A percentile compares a stretch with the other conserved stretches of the same genome.
Evolutionary conservation across 805 yeast species (phyloP).

Genomic region (Tetrapisispora pingtungensis): DNA sequence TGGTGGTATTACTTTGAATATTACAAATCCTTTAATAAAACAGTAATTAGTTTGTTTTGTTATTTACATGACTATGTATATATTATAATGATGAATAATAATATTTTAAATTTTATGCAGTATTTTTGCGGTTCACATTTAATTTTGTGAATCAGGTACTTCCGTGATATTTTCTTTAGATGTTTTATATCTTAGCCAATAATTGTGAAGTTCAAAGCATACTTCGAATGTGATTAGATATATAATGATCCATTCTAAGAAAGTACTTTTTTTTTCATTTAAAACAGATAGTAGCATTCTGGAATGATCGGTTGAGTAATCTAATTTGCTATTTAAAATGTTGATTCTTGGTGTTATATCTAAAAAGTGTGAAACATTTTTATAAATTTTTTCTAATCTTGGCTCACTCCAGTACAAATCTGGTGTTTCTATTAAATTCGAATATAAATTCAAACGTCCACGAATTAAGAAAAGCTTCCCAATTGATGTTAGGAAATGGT

Average conservation of each 20-base stretch:
- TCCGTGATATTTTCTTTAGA: neutral
- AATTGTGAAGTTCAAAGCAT: slow-evolving; percentile 67
- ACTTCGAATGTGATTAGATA: slow-evolving; percentile 78
- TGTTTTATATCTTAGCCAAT: slow-evolving; percentile 27
- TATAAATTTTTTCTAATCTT: slow-evolving; percentile 64
- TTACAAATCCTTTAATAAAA: slow-evolving; percentile 6
- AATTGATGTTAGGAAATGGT: slow-evolving; percentile 56
- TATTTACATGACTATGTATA: neutral
- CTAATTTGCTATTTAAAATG: slow-evolving; percentile 74
- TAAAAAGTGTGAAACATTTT: slow-evolving; percentile 55
- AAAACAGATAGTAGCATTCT: slow-evolving; percentile 64
- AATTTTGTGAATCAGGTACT: neutral
- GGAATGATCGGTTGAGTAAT: slow-evolving; percentile 84
- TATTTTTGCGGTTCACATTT: neutral
- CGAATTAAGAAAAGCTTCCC: slow-evolving; percentile 68
- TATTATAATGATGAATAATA: neutral
- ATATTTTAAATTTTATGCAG: too few species aligned
- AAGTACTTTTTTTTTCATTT: slow-evolving; percentile 63
- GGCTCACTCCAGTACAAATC: slow-evolving; percentile 93
- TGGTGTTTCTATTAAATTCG: slow-evolving; percentile 85
- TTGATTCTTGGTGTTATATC: slow-evolving; percentile 72
- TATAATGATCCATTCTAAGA: slow-evolving; percentile 84
- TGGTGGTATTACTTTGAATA: slow-evolving; percentile 5
- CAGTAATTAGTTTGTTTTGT: neutral
- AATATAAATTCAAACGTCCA: slow-evolving; percentile 75